Percentiles rank a stretch among this genome's conserved stretches.
These are phyloP conservation scores for Trametes elegans DNA, from an alignment of 768 basidiomycete species.

Conservation along the genomic window DNA sequence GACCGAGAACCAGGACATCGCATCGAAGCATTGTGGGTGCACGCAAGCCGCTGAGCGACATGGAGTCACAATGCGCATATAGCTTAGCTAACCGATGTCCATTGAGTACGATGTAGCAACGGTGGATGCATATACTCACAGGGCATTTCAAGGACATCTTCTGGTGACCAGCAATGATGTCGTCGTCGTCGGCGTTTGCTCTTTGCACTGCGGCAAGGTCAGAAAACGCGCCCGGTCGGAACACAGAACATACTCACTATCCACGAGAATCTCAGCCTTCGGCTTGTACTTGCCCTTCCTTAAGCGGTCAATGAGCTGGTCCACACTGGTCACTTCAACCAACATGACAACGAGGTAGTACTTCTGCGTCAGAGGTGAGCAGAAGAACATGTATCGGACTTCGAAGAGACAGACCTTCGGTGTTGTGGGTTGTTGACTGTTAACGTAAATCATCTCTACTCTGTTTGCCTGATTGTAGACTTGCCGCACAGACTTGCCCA, in stretches of 20 bases:
- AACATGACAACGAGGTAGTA: constrained; percentile 84
- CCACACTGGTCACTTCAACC: constrained; percentile 73
- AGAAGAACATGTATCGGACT: background rate
- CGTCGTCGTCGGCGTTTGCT: constrained; percentile 66
- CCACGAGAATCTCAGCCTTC: constrained; percentile 59
- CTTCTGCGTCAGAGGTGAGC: constrained; percentile 51
- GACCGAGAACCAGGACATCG: constrained; percentile 87
- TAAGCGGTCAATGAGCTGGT: constrained; percentile 66
- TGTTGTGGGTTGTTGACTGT: constrained; percentile 75
- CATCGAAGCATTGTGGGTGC: constrained; percentile 95
- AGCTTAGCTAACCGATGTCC: constrained; percentile 68
- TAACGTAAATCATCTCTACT: constrained; percentile 88
- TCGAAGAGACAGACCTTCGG: constrained; percentile 53
- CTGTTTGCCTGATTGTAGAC: constrained; percentile 54
- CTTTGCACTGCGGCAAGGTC: constrained; percentile 47
- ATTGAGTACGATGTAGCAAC: background rate
- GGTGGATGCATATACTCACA: constrained; percentile 45
- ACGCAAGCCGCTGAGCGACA: constrained; percentile 86
- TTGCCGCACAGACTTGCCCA: constrained; percentile 42
- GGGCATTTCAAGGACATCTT: constrained; percentile 94
- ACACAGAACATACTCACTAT: constrained; percentile 45
- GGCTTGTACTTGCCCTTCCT: constrained; percentile 65
- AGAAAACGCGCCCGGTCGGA: background rate
- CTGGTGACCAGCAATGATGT: constrained; percentile 86
- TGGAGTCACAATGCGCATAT: constrained; percentile 79